These are phyloP conservation scores for Pyrenochaeta sp. DNA, from an alignment of 2,329 filamentous ascomycete species.

Conservation along the genomic window DNA sequence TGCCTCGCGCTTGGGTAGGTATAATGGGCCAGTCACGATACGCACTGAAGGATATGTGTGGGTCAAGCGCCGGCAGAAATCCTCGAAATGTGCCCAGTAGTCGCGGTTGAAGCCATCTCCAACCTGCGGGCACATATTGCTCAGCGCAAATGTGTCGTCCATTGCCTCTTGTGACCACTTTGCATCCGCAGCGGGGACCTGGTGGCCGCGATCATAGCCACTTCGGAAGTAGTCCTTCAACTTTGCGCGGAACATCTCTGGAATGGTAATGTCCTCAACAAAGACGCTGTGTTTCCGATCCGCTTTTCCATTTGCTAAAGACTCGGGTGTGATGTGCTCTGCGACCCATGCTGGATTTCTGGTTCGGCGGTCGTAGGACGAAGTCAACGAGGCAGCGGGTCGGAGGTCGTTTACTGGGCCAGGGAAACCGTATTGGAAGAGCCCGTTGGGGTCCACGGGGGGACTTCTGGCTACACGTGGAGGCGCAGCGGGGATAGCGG, in stretches of 20 bases:
- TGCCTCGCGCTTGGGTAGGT: constrained; percentile 83
- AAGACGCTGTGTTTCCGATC: constrained; percentile 87
- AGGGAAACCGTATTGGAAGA: constrained; percentile 76
- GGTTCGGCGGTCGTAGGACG: constrained; percentile 86
- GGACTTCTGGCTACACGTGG: constrained; percentile 29
- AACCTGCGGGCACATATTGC: constrained; percentile 98
- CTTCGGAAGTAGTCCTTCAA: constrained; percentile 94
- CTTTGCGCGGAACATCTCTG: constrained; percentile 85
- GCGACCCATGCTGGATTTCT: constrained; percentile 91
- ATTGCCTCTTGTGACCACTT: constrained; percentile 95
- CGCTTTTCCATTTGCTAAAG: constrained; percentile 74
- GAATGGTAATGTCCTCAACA: constrained; percentile 79
- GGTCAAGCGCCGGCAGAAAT: constrained; percentile 89
- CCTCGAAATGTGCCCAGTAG: constrained; percentile 99
- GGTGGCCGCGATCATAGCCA: constrained; percentile 95
- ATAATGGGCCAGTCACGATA: constrained; percentile 91
- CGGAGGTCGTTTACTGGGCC: constrained; percentile 87
- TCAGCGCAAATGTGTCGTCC: constrained; percentile 91
- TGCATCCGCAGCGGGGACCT: constrained; percentile 94
- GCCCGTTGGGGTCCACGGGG: constrained; percentile 58
- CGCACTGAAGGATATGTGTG: constrained; percentile 82
- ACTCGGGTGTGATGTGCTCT: constrained; percentile 93
- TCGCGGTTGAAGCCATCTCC: constrained; percentile 98
- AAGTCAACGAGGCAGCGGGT: constrained; percentile 77
- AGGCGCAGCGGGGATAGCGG: constrained; percentile 35